phyloP scores from a whole-genome alignment of 1,284 basidiomycete species.

The Ustanciosporium gigantosporum region DNA sequence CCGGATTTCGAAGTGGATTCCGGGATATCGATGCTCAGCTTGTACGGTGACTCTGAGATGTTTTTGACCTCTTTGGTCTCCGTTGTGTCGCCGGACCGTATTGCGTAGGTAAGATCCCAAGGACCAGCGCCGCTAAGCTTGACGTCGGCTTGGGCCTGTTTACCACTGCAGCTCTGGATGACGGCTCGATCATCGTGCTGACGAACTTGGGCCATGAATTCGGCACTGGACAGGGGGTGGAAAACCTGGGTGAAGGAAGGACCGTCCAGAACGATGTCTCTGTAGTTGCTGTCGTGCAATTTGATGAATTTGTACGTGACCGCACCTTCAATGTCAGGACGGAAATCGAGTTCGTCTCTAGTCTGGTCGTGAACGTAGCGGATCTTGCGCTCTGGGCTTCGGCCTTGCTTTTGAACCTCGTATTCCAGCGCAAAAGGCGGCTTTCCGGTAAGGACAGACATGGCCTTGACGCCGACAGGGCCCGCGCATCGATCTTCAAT shows the following conservation, averaged over 20 bases:
- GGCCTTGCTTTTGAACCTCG: slow-evolving; percentile 70
- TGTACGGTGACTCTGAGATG: slow-evolving; percentile 49
- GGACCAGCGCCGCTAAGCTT: slow-evolving; percentile 52
- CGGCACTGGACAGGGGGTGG: slow-evolving; percentile 55
- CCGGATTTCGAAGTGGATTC: slow-evolving; percentile 69
- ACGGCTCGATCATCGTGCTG: slow-evolving; percentile 34
- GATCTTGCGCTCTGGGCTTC: slow-evolving; percentile 62
- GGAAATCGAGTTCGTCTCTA: slow-evolving; percentile 80
- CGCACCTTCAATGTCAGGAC: slow-evolving; percentile 84
- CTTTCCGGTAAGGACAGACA: slow-evolving; percentile 82
- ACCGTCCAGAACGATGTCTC: slow-evolving; percentile 64
- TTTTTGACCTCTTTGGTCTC: slow-evolving; percentile 42
- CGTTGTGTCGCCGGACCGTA: slow-evolving; percentile 30
- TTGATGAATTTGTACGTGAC: slow-evolving; percentile 82
- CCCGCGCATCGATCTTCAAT: slow-evolving; percentile 85
- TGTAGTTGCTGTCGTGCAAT: slow-evolving; percentile 83
- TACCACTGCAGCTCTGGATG: slow-evolving; percentile 56
- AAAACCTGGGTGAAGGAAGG: slow-evolving; percentile 54
- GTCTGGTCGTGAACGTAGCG: slow-evolving; percentile 69
- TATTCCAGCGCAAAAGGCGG: slow-evolving; percentile 85
- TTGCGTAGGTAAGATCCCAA: slow-evolving; percentile 53
- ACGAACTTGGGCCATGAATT: slow-evolving; percentile 44
- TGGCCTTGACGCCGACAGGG: slow-evolving; percentile 86
- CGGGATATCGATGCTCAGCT: slow-evolving; percentile 60
- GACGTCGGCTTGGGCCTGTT: slow-evolving; percentile 49